Conservation (phyloP, 805 yeast genomes). For the Kregervanrija fluxuum region DNA sequence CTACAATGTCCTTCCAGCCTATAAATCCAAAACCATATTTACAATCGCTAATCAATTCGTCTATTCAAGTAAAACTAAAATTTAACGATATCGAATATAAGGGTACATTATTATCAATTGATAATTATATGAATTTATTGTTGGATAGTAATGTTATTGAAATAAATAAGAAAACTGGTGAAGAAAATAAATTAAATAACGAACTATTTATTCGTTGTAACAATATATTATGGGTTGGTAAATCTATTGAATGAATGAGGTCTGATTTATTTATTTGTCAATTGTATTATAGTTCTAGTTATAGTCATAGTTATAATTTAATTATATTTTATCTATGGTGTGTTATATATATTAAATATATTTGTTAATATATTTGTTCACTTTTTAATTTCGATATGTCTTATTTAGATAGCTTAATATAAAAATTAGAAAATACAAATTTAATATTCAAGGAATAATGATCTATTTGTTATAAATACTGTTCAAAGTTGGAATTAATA, state of each 20-base stretch:
- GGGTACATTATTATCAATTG: slow-evolving; percentile 73
- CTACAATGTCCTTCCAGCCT: slow-evolving; percentile 44
- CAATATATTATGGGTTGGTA: slow-evolving; percentile 74
- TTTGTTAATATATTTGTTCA: too few species aligned
- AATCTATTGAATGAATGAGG: slow-evolving; percentile 13
- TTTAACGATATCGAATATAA: slow-evolving; percentile 87
- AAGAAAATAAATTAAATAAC: slow-evolving; percentile 21
- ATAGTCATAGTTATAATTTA: too few species aligned
- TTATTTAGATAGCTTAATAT: too few species aligned
- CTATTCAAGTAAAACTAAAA: slow-evolving; percentile 72
- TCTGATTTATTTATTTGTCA: background rate
- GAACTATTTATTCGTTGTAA: slow-evolving; percentile 87
- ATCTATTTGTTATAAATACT: too few species aligned
- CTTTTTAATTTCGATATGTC: too few species aligned
- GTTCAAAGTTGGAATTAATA: too few species aligned
- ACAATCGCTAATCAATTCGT: slow-evolving; percentile 62
- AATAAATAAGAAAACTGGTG: slow-evolving; percentile 37
- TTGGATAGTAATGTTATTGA: slow-evolving; percentile 49
- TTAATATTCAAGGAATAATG: too few species aligned
- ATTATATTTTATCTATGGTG: too few species aligned
- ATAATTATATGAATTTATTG: slow-evolving; percentile 88
- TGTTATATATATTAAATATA: too few species aligned
- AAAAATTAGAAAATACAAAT: too few species aligned
- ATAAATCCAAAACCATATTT: slow-evolving; percentile 88
- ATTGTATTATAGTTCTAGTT: too few species aligned